Evolutionary conservation across 169 alveolate species (phyloP), one percentile per base, ranked within the genome.

Genomic region (Plasmodium vivax): DNA sequence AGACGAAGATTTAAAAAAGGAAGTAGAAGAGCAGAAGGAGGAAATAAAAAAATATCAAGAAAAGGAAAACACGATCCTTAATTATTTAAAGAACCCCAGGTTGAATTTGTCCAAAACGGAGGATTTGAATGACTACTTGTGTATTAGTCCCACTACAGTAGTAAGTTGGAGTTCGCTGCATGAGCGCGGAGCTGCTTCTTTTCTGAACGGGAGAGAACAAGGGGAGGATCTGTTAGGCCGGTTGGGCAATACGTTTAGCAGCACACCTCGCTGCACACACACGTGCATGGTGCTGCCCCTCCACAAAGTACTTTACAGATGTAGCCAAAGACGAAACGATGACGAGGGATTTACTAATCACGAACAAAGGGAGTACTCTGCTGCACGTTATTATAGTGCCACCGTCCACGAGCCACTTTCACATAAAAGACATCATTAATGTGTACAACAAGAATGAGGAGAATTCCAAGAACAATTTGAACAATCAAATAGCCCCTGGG

Each of bases 401-500:
- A 8, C 94, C 94, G 16, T 56, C 88, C 62, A 58, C 41, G 19
- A 80, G 82, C 68, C 68, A 58, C 36, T 88, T 88, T 88, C 51
- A 41, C 79, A 80, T 88, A 56, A 88, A 88, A 80, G 94, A 88
- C 5, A 88, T 88, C 68, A 88, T 88, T 79, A 88, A 88, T 88
- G 58, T 88, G 79, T 80, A 79, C 51, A 88, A 88, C 45, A 88
- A 88, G 23, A 79, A 45, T 79, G 94, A 88, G 62, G 94, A 88
- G 34, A 79, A 79, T 43, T 79, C 87, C 7, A 88, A 88, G 83
- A 79, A 62, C 51, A 88, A 79, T 80, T 80, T 88, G 72, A 88
- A 88, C 72, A 38, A 88, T 80, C 94, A 79, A 80, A 88, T 88
- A 27, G 94, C 94, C n/a, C 94, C 94, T 12, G 94, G 94, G 62